Evolutionary conservation across 2,329 filamentous ascomycete genomes (phyloP).

Genomic region (Botrytis cinerea): DNA sequence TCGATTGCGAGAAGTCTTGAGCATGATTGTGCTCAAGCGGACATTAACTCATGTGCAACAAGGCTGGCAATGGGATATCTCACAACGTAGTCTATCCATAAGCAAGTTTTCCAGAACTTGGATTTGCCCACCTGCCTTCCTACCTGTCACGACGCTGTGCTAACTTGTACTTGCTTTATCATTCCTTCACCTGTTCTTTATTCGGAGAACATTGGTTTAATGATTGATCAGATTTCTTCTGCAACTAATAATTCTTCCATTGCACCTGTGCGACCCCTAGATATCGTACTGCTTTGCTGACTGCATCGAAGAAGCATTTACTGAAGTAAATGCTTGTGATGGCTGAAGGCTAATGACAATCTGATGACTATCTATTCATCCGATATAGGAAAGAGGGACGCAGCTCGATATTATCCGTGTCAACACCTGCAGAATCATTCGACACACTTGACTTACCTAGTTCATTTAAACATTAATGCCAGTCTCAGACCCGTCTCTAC

Average conservation of each 20-base stretch:
- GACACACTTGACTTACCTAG: slow-evolving; percentile 13
- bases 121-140: background rate
- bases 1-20: background rate
- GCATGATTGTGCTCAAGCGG: background rate
- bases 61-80: slow-evolving; percentile 1
- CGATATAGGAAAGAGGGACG: slow-evolving; percentile 10
- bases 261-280: background rate
- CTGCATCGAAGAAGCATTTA: slow-evolving; percentile 16
- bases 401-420: slow-evolving; percentile 16
- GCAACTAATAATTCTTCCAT: slow-evolving; percentile 14
- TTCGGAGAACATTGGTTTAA: background rate
- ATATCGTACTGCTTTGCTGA: slow-evolving; percentile 21
- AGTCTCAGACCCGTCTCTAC: background rate
- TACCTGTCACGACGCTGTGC: background rate
- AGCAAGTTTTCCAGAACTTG: background rate
- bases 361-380: slow-evolving; percentile 16
- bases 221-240: slow-evolving; percentile 19
- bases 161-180: background rate
- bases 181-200: background rate
- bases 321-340: background rate
- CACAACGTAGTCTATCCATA: background rate
- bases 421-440: slow-evolving; percentile 14
- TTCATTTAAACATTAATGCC: background rate
- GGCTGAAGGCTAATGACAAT: slow-evolving; percentile 11
- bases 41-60: background rate